Base-by-base conservation (phyloP, 2,329 filamentous ascomycete genomes). In the Colletotrichum scovillei region DNA sequence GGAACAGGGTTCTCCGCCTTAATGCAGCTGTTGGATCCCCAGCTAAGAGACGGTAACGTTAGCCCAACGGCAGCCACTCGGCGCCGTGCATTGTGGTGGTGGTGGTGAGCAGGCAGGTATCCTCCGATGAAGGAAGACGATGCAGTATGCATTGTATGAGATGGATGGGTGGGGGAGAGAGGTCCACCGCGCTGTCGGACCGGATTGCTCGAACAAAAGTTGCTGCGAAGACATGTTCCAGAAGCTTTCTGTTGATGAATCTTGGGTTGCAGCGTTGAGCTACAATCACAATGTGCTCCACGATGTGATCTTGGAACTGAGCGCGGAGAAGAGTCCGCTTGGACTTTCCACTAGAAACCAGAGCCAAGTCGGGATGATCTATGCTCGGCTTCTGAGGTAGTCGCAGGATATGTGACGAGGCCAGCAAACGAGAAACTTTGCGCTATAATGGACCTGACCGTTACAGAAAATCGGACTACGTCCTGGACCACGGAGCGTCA, bases 1-100 rank as follows among this genome's bases (percentile, higher is more conserved):
- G 49, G 67, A 30, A 22, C 49, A 70, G 67, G 67, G 62, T 73
- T 73, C 71, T 63, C 71, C 62, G 71, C 55, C 62, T 60, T 70
- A 4, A 57, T 73, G 70, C 70, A 70, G 46, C 24, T 35, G 55
- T 24, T 52, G 59, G 42, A 64, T 72, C 59, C 60, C n/a, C 14
- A 24, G 70, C 28, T 49, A 57, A 53, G 60, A 38, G 35, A 49
- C 70, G 60, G 67, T 32, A 65, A 42, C 32, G 66, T 42, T 67
- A 69, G 30, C 60, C 60, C 32, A 65, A 28, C 42, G 59, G 53
- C 70, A 69, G 30, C 60, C 60, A 64, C 65, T 69, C 38, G 60
- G 56, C 60, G 53, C 19, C 42, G 66, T 14, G 58, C 69, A 72
- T 69, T 32, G 58, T 22, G 24, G 24, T 35, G 59, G 30, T 35